phyloP scores from a whole-genome alignment of 2,329 filamentous ascomycete genomes.

The Coleophoma cylindrospora region DNA sequence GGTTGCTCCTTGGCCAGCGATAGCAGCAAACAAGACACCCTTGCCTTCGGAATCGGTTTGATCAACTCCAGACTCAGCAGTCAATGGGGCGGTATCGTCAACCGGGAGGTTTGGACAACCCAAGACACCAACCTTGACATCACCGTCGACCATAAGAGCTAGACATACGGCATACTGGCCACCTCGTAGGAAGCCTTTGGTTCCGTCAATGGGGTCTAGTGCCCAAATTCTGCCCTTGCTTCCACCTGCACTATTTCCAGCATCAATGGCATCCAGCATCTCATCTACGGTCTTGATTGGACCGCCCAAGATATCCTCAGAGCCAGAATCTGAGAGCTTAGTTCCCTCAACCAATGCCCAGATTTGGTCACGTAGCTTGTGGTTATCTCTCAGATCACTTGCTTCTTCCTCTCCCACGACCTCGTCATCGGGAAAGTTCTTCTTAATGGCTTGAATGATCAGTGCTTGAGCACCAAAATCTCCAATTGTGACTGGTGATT shows the following conservation, averaged over 20 bases:
- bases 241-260: conserved; percentile 67
- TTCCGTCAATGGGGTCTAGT: conserved; percentile 95
- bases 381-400: conserved; percentile 68
- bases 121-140: conserved; percentile 90
- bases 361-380: conserved; percentile 65
- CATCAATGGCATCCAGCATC: conserved; percentile 64
- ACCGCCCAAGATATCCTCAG: conserved; percentile 66
- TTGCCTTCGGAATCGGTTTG: conserved; percentile 69
- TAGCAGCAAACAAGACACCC: conserved; percentile 84
- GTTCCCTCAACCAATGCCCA: conserved; percentile 78
- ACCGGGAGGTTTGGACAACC: conserved; percentile 94
- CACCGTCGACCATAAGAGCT: conserved; percentile 84
- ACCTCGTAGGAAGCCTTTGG: conserved; percentile 92
- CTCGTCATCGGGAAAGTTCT: conserved; percentile 85
- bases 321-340: conserved; percentile 59
- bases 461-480: conserved; percentile 97
- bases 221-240: conserved; percentile 82
- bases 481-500: conserved; percentile 93
- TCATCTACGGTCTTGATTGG: conserved; percentile 59
- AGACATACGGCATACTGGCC: conserved; percentile 97
- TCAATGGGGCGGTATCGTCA: conserved; percentile 69
- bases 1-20: conserved; percentile 73
- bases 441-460: conserved; percentile 84
- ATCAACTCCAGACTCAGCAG: conserved; percentile 67
- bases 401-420: conserved; percentile 97